Evolutionary conservation across 257 asterid genomes (phyloP).

Genomic region (Nicotiana attenuata): DNA sequence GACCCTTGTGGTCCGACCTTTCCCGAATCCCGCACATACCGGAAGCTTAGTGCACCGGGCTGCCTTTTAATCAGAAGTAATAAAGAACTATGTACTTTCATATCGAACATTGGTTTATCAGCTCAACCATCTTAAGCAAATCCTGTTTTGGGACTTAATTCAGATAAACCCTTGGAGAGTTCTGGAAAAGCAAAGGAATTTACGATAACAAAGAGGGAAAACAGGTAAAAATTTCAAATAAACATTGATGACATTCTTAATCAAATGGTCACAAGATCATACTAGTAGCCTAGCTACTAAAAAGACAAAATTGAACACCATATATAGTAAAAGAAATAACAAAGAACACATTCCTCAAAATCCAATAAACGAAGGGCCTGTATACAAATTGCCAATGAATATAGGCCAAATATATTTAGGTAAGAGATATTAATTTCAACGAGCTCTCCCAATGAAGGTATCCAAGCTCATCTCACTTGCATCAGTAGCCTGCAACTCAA

Average conservation of each 20-base stretch:
- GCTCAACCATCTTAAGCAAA: background rate
- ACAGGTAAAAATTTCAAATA: background rate
- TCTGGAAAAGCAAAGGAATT: background rate
- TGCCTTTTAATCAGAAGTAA: too few relatives aligned
- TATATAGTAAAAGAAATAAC: background rate
- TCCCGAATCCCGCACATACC: too few relatives aligned
- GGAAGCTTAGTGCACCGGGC: too few relatives aligned
- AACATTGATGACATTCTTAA: background rate
- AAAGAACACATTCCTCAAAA: background rate
- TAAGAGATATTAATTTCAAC: background rate
- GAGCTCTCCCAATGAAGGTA: background rate
- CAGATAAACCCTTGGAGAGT: background rate
- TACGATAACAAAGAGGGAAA: background rate
- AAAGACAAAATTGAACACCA: background rate
- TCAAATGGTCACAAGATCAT: background rate
- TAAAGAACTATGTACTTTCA: too few relatives aligned
- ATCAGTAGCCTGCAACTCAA: conserved; percentile 7
- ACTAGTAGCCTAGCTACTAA: background rate
- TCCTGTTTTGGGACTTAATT: background rate
- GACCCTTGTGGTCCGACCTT: too few relatives aligned
- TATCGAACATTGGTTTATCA: background rate
- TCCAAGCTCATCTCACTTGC: conserved; percentile 9
- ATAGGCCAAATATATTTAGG: background rate
- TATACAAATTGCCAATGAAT: background rate
- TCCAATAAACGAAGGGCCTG: background rate